Evolutionary conservation across 1,284 basidiomycete species (phyloP).

Genomic region (Ceratobasidium sp.): DNA sequence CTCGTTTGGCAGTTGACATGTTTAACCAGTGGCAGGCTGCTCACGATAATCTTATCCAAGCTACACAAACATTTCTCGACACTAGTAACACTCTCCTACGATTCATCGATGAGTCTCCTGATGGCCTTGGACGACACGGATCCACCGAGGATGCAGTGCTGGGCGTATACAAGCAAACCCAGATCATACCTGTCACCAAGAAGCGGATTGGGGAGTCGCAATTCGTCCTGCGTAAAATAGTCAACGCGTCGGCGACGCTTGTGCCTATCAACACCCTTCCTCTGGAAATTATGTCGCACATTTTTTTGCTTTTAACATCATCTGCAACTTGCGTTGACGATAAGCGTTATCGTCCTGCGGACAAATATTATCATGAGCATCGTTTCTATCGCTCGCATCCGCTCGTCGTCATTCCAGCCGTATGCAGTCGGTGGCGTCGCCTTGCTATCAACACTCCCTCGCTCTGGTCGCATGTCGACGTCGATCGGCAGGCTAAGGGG

Average conservation of each 20-base stretch:
- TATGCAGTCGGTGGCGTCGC: constrained; percentile 21
- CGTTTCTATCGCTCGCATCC: neutral
- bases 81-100: neutral
- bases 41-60: too few species aligned
- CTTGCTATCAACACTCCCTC: neutral
- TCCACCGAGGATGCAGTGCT: neutral
- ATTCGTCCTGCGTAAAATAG: neutral
- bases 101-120: neutral
- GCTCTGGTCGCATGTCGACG: constrained; percentile 1
- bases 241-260: neutral
- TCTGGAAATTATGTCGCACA: neutral
- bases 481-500: neutral
- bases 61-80: neutral
- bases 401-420: neutral
- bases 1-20: too few species aligned
- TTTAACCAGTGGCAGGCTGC: too few species aligned
- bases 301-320: neutral
- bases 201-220: too few species aligned
- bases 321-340: neutral
- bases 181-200: too few species aligned
- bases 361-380: too few species aligned
- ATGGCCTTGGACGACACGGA: neutral
- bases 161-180: neutral
- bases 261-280: constrained; percentile 17
- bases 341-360: too few species aligned